A percentile compares a stretch with the other conserved stretches of the same genome.
These are phyloP conservation scores for Fusarium odoratissimum DNA, from an alignment of 2,329 filamentous ascomycete species.

Conservation along the genomic window DNA sequence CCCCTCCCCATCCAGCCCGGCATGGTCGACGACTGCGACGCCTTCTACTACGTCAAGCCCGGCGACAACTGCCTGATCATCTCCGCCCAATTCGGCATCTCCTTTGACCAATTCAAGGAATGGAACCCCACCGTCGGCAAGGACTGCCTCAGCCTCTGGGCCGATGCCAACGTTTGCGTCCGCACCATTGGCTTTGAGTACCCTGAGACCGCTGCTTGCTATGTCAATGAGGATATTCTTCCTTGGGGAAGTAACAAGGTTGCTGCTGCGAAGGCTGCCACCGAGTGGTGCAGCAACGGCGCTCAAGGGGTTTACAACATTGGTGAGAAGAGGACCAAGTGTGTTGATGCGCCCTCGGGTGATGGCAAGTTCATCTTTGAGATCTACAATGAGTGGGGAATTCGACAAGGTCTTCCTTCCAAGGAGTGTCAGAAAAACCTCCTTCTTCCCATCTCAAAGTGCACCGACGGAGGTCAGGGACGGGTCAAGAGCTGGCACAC, in stretches of 20 bases:
- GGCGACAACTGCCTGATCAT: background rate
- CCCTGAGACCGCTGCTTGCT: conserved; percentile 1
- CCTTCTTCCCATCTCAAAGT: background rate
- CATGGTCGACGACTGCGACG: conserved; percentile 19
- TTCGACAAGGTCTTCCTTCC: background rate
- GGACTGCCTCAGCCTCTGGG: background rate
- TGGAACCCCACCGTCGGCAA: conserved; percentile 10
- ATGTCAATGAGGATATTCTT: fast-evolving
- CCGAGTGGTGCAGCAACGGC: conserved; percentile 4
- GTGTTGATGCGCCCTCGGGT: conserved; percentile 8
- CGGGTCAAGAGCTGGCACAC: conserved; percentile 10
- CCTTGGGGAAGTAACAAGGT: conserved; percentile 23
- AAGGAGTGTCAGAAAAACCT: background rate
- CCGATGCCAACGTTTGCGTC: conserved; percentile 5
- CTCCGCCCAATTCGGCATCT: background rate
- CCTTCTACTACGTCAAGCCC: background rate
- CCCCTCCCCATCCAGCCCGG: conserved; percentile 18
- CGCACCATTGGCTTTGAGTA: conserved; percentile 11
- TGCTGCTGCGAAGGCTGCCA: background rate
- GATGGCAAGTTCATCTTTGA: conserved; percentile 19
- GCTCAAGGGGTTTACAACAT: background rate
- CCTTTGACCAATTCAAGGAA: background rate
- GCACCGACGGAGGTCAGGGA: background rate
- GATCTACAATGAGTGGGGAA: conserved; percentile 14
- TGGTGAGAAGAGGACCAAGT: conserved; percentile 1